Evolutionary conservation across 2,329 filamentous ascomycete species (phyloP).

Genomic region (Fusarium sublunatum): DNA sequence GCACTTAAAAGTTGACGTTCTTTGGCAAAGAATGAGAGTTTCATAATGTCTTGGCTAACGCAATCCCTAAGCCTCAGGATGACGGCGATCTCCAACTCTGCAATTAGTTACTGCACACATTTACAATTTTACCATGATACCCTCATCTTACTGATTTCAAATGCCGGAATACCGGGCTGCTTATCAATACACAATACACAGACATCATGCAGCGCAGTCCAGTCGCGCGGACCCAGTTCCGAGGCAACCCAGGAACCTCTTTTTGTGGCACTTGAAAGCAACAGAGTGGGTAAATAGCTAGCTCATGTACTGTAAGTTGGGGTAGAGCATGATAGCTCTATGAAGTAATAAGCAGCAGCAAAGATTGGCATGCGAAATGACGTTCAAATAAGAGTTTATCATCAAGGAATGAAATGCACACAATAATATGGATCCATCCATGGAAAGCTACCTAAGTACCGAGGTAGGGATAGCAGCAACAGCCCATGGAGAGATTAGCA

Average conservation of each 20-base stretch:
- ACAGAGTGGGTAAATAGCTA: slow-evolving; percentile 11
- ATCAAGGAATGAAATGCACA: background rate
- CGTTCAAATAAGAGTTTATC: background rate
- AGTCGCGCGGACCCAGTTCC: slow-evolving; percentile 8
- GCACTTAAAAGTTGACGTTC: background rate
- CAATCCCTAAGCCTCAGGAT: slow-evolving; percentile 2
- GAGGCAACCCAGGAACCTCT: slow-evolving; percentile 16
- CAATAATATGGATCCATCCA: background rate
- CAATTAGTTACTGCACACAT: background rate
- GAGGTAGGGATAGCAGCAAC: too few relatives aligned
- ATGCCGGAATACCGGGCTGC: slow-evolving; percentile 1
- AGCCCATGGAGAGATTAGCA: slow-evolving; percentile 10
- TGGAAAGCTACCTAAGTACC: too few relatives aligned
- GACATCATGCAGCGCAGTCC: background rate
- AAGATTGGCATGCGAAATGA: background rate
- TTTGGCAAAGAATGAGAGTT: slow-evolving; percentile 12
- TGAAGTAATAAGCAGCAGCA: background rate
- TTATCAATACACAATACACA: slow-evolving; percentile 19
- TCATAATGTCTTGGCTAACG: slow-evolving; percentile 3
- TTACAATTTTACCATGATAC: slow-evolving; percentile 9
- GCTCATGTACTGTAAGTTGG: background rate
- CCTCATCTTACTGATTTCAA: slow-evolving; percentile 19
- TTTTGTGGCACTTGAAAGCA: slow-evolving; percentile 13
- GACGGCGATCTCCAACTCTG: slow-evolving; percentile 1
- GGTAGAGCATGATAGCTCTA: background rate